These are phyloP conservation scores for Crithidia acanthocephali DNA, from an alignment of 208 protist species.

Conservation along the genomic window DNA sequence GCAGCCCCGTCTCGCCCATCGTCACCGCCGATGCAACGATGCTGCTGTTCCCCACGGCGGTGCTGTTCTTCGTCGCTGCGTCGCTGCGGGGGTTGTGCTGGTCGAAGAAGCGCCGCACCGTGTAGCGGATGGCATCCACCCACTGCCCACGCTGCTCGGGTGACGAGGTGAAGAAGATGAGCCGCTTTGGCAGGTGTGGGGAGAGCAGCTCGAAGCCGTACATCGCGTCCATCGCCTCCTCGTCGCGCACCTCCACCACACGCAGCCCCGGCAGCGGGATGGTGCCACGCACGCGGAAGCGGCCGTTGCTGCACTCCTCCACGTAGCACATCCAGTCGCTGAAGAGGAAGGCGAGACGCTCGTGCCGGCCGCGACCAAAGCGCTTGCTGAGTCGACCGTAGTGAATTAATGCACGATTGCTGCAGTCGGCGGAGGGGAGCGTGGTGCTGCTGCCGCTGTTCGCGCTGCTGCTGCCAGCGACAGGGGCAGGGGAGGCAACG, in stretches of 20 bases:
- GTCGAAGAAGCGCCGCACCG: constrained; percentile 36
- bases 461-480: constrained; percentile 13
- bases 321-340: constrained; percentile 81
- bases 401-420: constrained; percentile 62
- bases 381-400: constrained; percentile 73
- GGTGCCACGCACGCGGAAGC: constrained; percentile 67
- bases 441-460: background rate
- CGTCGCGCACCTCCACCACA: constrained; percentile 54
- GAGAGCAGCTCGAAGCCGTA: constrained; percentile 66
- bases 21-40: background rate
- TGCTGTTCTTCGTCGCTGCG: background rate
- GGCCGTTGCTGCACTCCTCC: constrained; percentile 74
- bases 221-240: constrained; percentile 21
- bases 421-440: constrained; percentile 9
- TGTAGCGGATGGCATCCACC: constrained; percentile 71
- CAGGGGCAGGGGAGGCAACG: background rate
- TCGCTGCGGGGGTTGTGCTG: constrained; percentile 4
- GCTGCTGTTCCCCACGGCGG: background rate
- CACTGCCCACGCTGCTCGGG: constrained; percentile 79
- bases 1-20: constrained; percentile 18
- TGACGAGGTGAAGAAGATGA: constrained; percentile 73
- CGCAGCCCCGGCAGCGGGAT: constrained; percentile 57
- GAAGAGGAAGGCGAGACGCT: constrained; percentile 85
- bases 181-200: constrained; percentile 34
- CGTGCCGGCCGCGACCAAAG: constrained; percentile 66